Evolutionary conservation across 192 early-diverging fungal species (phyloP).

Genomic region (Lobosporangium transversale): DNA sequence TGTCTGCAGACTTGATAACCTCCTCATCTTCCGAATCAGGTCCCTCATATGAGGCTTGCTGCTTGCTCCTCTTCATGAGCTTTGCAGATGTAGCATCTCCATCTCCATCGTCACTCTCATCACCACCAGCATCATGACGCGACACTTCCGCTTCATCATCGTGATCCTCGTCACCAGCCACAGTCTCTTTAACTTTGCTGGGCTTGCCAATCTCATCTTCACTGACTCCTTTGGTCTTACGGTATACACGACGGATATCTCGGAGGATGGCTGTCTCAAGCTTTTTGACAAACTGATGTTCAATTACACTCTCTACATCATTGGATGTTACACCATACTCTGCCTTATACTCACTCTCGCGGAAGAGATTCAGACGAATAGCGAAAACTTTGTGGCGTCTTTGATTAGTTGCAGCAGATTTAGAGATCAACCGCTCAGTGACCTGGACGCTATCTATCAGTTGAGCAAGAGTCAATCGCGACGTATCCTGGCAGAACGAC

Average conservation of each 20-base stretch:
- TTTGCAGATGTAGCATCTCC: slow-evolving; percentile 80
- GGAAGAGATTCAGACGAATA: slow-evolving; percentile 88
- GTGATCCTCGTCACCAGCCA: slow-evolving; percentile 61
- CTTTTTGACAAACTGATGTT: slow-evolving; percentile 73
- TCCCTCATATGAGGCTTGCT: slow-evolving; percentile 81
- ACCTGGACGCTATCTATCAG: slow-evolving; percentile 89
- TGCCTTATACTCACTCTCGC: slow-evolving; percentile 74
- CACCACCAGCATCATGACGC: slow-evolving; percentile 37
- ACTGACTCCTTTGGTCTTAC: slow-evolving; percentile 51
- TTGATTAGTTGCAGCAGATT: slow-evolving; percentile 53
- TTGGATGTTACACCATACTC: slow-evolving; percentile 77
- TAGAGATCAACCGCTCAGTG: slow-evolving; percentile 74
- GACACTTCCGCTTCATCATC: slow-evolving; percentile 57
- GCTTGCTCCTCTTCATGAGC: slow-evolving; percentile 64
- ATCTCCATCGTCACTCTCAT: slow-evolving; percentile 70
- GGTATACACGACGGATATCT: slow-evolving; percentile 73
- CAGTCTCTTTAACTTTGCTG: slow-evolving; percentile 46
- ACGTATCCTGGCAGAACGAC: slow-evolving; percentile 77
- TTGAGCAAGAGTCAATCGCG: slow-evolving; percentile 81
- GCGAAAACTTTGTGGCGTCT: slow-evolving; percentile 80
- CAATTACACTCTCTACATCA: slow-evolving; percentile 81
- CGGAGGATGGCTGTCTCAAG: slow-evolving; percentile 82
- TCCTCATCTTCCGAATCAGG: slow-evolving; percentile 89
- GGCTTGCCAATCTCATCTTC: slow-evolving; percentile 52
- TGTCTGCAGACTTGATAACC: slow-evolving; percentile 52